A percentile compares a stretch with the other conserved stretches of the same genome.
phyloP scores from a whole-genome alignment of 257 asterid species.

The Plantago major region DNA sequence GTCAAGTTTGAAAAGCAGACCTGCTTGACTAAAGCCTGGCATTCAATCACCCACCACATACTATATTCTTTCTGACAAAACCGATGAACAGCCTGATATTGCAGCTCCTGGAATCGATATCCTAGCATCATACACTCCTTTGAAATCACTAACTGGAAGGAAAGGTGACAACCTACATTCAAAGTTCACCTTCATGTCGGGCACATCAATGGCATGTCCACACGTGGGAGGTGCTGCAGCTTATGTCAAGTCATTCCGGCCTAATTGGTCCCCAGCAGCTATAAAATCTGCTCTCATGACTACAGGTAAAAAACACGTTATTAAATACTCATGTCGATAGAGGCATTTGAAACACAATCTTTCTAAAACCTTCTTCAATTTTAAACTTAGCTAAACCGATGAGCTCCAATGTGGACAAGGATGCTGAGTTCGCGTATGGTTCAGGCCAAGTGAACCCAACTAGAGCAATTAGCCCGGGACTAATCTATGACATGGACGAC shows the following conservation, averaged over 20 bases:
- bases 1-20: too few species aligned
- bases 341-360: neutral
- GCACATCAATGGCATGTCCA: constrained; percentile 97
- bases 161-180: constrained; percentile 63
- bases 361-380: neutral
- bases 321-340: neutral
- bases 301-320: constrained; percentile 42
- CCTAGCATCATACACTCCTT: constrained; percentile 71
- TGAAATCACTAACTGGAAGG: constrained; percentile 66
- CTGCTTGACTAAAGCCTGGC: neutral
- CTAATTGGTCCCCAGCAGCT: constrained; percentile 83
- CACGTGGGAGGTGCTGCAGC: constrained; percentile 81
- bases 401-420: constrained; percentile 57
- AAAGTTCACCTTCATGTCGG: constrained; percentile 79
- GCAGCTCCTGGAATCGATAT: constrained; percentile 92
- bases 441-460: constrained; percentile 72
- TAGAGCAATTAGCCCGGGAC: constrained; percentile 72
- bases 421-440: constrained; percentile 85
- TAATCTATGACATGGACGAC: constrained; percentile 71
- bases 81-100: constrained; percentile 68
- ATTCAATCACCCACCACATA: too few species aligned
- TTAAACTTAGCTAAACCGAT: constrained; percentile 54
- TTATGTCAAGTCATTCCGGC: constrained; percentile 79
- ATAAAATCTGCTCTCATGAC: constrained; percentile 87
- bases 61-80: constrained; percentile 5